phyloP scores from a whole-genome alignment of 1,284 basidiomycete genomes.

The Ceratobasidium sp. region DNA sequence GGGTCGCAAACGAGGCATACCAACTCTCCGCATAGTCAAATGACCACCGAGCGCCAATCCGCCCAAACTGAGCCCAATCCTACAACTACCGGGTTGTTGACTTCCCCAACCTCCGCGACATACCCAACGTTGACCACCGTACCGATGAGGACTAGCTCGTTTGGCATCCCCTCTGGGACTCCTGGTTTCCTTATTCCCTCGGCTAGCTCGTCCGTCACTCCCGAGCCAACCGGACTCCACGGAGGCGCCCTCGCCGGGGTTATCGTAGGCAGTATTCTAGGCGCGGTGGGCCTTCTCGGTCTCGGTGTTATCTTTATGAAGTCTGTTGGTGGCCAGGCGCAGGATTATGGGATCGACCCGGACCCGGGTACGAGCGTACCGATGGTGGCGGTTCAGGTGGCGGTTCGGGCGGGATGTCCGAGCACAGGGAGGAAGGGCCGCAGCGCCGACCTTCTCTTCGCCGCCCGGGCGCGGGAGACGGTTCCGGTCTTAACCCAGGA shows the following conservation, averaged over 20 bases:
- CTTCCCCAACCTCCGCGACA: neutral
- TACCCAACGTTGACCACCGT: neutral
- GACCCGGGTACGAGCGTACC: constrained; percentile 4
- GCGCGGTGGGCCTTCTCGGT: constrained; percentile 20
- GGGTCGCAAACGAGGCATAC: neutral
- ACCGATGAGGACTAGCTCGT: neutral
- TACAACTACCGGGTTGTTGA: neutral
- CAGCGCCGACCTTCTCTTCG: constrained; percentile 15
- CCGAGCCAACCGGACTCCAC: neutral
- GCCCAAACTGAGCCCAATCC: neutral
- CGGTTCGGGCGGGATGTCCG: constrained; percentile 12
- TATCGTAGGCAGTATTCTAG: constrained; percentile 11
- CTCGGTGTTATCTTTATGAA: constrained; percentile 11
- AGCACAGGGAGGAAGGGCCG: neutral
- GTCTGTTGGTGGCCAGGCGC: constrained; percentile 1
- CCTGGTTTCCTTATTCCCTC: neutral
- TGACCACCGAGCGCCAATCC: neutral
- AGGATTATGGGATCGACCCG: neutral
- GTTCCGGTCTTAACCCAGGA: neutral
- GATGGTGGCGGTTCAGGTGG: neutral
- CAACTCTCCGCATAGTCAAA: neutral
- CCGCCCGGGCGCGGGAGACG: neutral
- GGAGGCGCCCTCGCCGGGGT: constrained; percentile 3
- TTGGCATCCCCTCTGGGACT: neutral
- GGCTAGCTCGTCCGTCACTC: neutral